phyloP scores from a whole-genome alignment of 2,329 filamentous ascomycete species.

The Alternaria triticina region DNA sequence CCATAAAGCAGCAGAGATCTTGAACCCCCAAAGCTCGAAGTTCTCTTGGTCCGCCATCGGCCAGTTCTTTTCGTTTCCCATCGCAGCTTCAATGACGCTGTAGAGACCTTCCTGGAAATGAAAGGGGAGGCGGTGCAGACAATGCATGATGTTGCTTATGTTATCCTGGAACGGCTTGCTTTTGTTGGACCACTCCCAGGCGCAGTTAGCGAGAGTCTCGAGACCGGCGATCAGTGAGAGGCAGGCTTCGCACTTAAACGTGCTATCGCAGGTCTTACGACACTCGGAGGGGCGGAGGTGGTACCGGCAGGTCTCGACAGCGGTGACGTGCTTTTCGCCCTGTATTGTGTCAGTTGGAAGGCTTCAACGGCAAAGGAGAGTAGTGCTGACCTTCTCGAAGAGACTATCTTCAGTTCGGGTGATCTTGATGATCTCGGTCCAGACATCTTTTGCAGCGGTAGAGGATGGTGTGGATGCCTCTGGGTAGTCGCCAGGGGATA shows the following conservation, averaged over 20 bases:
- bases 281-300: neutral
- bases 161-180: neutral
- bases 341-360: neutral
- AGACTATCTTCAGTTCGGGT: neutral
- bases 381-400: neutral
- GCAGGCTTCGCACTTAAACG: neutral
- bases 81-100: neutral
- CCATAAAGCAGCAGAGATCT: neutral
- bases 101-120: neutral
- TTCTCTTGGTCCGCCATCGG: neutral
- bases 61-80: neutral
- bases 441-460: neutral
- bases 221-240: neutral
- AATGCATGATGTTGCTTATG: neutral
- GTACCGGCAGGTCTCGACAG: neutral
- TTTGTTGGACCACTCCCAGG: neutral
- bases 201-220: neutral
- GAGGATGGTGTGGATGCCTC: neutral
- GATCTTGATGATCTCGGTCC: neutral
- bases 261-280: neutral
- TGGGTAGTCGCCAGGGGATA: neutral
- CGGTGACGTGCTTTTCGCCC: neutral
- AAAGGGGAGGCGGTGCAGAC: neutral
- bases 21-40: neutral
- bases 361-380: neutral